phyloP scores from a whole-genome alignment of 805 yeast genomes.

The Debaryomyces tyrocola region DNA sequence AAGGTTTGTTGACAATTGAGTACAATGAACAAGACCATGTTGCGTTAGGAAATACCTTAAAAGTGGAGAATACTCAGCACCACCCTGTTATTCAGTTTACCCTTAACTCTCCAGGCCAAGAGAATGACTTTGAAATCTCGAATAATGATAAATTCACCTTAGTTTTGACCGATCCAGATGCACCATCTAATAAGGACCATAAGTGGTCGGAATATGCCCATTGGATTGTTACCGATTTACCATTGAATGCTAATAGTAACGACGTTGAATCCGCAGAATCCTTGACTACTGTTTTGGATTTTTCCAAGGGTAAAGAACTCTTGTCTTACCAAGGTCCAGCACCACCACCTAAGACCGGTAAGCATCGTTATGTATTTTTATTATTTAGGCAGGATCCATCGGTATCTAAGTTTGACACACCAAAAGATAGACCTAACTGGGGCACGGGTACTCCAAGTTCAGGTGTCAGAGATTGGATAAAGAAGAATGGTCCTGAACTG shows the following conservation, averaged over 20 bases:
- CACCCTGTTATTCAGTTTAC: conserved; percentile 69
- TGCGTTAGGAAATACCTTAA: conserved; percentile 74
- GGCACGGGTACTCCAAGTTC: conserved; percentile 80
- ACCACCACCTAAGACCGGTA: conserved; percentile 85
- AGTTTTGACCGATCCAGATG: conserved; percentile 91
- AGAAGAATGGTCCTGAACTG: conserved; percentile 52
- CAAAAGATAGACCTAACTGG: conserved; percentile 69
- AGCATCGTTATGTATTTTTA: conserved; percentile 82
- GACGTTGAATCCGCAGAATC: conserved; percentile 26
- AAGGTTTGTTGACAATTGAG: conserved; percentile 61
- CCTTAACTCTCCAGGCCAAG: conserved; percentile 46
- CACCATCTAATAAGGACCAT: conserved; percentile 79
- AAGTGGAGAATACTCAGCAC: conserved; percentile 65
- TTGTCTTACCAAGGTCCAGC: conserved; percentile 77
- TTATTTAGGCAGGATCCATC: conserved; percentile 65
- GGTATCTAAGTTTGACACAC: conserved; percentile 40
- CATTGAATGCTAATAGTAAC: conserved; percentile 35
- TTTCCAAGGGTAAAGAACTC: conserved; percentile 39
- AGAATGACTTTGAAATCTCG: conserved; percentile 41
- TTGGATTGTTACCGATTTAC: conserved; percentile 60
- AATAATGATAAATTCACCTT: conserved; percentile 62
- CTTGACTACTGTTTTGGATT: conserved; percentile 33
- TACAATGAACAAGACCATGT: conserved; percentile 61
- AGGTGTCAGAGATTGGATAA: conserved; percentile 77
- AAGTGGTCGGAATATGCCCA: conserved; percentile 90